Conservation (phyloP, 164 flowering plant species). For the Umbilicus rupestris region DNA sequence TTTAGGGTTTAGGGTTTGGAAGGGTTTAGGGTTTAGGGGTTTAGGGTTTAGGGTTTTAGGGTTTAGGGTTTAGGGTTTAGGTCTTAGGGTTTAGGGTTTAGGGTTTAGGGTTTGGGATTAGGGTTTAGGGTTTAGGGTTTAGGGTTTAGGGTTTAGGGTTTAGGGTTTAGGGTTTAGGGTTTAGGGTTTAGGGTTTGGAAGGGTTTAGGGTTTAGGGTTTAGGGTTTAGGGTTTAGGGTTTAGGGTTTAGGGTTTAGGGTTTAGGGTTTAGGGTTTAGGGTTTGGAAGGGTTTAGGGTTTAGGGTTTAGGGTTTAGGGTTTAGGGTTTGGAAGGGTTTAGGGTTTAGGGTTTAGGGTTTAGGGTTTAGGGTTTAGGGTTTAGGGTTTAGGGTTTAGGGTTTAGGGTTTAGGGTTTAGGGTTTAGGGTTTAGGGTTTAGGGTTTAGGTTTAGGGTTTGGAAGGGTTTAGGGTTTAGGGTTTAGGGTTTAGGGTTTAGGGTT, state of each 20-base stretch:
- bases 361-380: background rate
- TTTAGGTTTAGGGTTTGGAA: too few species aligned
- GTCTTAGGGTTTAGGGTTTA: constrained; percentile 12
- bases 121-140: constrained; percentile 12
- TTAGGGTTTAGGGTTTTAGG: constrained; percentile 12
- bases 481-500: too few species aligned
- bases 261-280: background rate
- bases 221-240: constrained; percentile 1
- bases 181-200: too few species aligned
- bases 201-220: constrained; percentile 6
- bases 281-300: too few species aligned
- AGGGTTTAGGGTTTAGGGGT: too few species aligned
- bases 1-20: too few species aligned
- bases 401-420: background rate
- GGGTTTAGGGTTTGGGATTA: constrained; percentile 12
- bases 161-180: constrained; percentile 1
- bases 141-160: constrained; percentile 9
- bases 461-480: too few species aligned
- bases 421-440: background rate
- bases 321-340: too few species aligned
- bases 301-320: too few species aligned
- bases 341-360: constrained; percentile 2
- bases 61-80: constrained; percentile 17
- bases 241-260: constrained; percentile 11
- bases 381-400: background rate